Percentiles rank a stretch among this genome's conserved stretches.
phyloP scores from a whole-genome alignment of 805 yeast genomes.

The Lipomyces starkeyi region DNA sequence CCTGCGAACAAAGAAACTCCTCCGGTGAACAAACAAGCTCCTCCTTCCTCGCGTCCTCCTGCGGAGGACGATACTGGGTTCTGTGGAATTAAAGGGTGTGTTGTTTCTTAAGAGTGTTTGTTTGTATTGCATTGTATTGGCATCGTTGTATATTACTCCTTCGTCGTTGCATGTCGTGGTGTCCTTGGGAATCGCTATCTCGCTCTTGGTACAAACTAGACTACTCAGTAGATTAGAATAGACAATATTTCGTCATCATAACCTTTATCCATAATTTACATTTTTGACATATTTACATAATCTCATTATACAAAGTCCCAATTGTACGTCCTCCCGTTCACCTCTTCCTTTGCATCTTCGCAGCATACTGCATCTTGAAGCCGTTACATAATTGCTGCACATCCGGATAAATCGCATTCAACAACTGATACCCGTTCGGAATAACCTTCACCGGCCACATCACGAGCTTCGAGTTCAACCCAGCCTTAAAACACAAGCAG shows the following conservation, averaged over 20 bases:
- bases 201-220: background rate
- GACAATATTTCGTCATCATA: background rate
- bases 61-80: slow-evolving; percentile 23
- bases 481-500: slow-evolving; percentile 81
- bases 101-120: slow-evolving; percentile 12
- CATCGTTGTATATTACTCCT: background rate
- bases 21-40: background rate
- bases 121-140: background rate
- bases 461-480: slow-evolving; percentile 53
- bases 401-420: slow-evolving; percentile 84
- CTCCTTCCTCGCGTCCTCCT: slow-evolving; percentile 18
- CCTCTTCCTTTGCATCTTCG: slow-evolving; percentile 18
- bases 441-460: slow-evolving; percentile 93
- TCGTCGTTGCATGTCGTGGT: background rate
- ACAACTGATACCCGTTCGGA: slow-evolving; percentile 76
- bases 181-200: slow-evolving; percentile 2
- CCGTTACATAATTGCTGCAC: slow-evolving; percentile 91
- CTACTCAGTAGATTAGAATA: background rate
- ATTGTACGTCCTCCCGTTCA: background rate
- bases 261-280: slow-evolving; percentile 1
- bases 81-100: slow-evolving; percentile 28
- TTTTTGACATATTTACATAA: background rate
- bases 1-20: slow-evolving; percentile 12
- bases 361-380: slow-evolving; percentile 66
- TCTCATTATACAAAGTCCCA: background rate